Evolutionary conservation across 2,329 filamentous ascomycete genomes (phyloP), one percentile per base, ranked within the genome.

Genomic region (Fusarium xylarioides): DNA sequence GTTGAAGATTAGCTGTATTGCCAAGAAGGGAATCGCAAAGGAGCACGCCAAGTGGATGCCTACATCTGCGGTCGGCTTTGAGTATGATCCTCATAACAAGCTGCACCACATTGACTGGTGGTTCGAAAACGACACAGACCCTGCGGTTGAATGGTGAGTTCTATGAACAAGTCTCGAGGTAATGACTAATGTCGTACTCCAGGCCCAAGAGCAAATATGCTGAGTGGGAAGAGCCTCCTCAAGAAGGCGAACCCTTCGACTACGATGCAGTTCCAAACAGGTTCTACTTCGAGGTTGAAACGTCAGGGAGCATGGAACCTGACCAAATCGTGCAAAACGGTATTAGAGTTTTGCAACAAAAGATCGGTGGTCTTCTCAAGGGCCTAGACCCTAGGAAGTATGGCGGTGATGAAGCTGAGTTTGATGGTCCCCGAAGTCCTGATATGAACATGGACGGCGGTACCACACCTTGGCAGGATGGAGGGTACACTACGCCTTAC

Each of bases 21-120:
- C 95, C 56, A 98, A 97, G 87, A 98, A 98, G 87, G 96, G 96
- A 2, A 98, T 98, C 74, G 95, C 95, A 42, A 99, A 99, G 86
- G 96, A 99, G 82, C 96, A 99, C 83, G 94, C 96, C 15, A 99
- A 99, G 83, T 99, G 96, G 96, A 93, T 94, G 78, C 95, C 96
- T 4, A 95, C 93, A 40, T 89, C 95, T 44, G 96, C 96, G 7
- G 91, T 99, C 44, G 95, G 94, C 30, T 99, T 99, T 81, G 96
- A 99, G 83, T 99, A 99, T 82, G 96, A 99, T 81, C 96, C 96
- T 68, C 93, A 97, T 82, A 99, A 99, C 85, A 98, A 97, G 84
- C 86, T 99, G 74, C 90, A 92, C 74, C 96, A 99, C 83, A 87
- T 96, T 63, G 94, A 97, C 79, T 90, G 97, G 82, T 99, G 96